phyloP scores from a whole-genome alignment of 257 asterid genomes.

The Salvia hispanica region DNA sequence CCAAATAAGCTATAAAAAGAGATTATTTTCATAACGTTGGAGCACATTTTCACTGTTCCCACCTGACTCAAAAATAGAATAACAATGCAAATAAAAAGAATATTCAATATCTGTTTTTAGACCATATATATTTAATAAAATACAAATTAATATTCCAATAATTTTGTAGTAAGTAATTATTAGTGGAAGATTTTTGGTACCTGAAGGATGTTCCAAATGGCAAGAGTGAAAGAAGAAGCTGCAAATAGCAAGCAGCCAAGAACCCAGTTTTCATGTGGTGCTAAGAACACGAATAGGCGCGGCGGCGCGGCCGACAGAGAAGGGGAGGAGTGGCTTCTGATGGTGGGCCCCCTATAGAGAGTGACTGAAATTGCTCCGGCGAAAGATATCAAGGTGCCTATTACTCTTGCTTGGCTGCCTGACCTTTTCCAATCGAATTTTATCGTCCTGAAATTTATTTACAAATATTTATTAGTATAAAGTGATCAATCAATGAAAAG shows the following conservation, averaged over 20 bases:
- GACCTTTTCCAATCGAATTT: conserved; percentile 53
- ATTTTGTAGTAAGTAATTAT: neutral
- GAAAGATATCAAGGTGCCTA: conserved; percentile 61
- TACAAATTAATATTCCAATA: neutral
- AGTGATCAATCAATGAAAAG: too few relatives aligned
- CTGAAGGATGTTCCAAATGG: conserved; percentile 70
- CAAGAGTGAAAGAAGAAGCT: conserved; percentile 59
- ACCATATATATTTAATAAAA: neutral
- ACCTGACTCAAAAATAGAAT: conserved; percentile 43
- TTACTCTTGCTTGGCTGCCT: conserved; percentile 53
- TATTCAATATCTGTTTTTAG: neutral
- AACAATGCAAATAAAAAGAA: neutral
- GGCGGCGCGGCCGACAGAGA: conserved; percentile 33
- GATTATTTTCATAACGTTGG: conserved; percentile 66
- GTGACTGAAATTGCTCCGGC: conserved; percentile 58
- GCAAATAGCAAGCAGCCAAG: conserved; percentile 71
- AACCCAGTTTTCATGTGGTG: conserved; percentile 67
- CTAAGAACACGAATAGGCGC: conserved; percentile 52
- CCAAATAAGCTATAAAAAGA: conserved; percentile 71
- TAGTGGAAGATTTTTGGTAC: conserved; percentile 28
- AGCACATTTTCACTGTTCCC: conserved; percentile 63
- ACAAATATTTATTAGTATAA: too few relatives aligned
- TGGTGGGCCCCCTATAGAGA: conserved; percentile 58
- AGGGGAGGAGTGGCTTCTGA: conserved; percentile 46
- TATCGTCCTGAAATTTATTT: conserved; percentile 39